Conservation (phyloP, 768 basidiomycete genomes). For the Mycena vitilis region DNA sequence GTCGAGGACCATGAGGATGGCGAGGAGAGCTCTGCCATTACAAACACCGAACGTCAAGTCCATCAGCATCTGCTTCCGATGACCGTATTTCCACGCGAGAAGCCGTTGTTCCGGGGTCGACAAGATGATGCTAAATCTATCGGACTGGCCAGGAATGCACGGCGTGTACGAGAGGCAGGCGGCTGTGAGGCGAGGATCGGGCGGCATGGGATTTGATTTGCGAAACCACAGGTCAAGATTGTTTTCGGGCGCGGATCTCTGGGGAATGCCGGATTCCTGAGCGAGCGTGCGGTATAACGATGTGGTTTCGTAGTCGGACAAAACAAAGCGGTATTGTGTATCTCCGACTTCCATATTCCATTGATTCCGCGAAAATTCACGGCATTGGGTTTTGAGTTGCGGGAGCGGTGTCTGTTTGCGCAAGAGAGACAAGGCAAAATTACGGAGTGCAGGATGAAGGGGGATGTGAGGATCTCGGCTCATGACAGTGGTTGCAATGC, state of each 20-base stretch:
- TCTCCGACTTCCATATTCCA: slow-evolving; percentile 38
- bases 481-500: slow-evolving; percentile 31
- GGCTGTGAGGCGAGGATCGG: slow-evolving; percentile 34
- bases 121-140: slow-evolving; percentile 39
- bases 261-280: slow-evolving; percentile 38
- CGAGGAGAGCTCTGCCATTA: neutral
- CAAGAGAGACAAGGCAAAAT: slow-evolving; percentile 36
- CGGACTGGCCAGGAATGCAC: slow-evolving; percentile 22
- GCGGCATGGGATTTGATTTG: slow-evolving; percentile 33
- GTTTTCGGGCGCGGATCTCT: slow-evolving; percentile 37
- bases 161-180: slow-evolving; percentile 41
- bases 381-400: slow-evolving; percentile 36
- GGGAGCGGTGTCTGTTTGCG: slow-evolving; percentile 37
- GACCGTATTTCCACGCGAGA: slow-evolving; percentile 6
- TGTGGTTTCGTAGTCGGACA: slow-evolving; percentile 35
- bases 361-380: slow-evolving; percentile 33
- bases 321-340: slow-evolving; percentile 27
- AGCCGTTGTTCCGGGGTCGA: slow-evolving; percentile 23
- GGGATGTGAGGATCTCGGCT: slow-evolving; percentile 34
- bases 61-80: slow-evolving; percentile 6
- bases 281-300: slow-evolving; percentile 40
- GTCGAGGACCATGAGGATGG: slow-evolving; percentile 9
- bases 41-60: slow-evolving; percentile 14
- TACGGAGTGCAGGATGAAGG: slow-evolving; percentile 33
- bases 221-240: slow-evolving; percentile 44